Evolutionary conservation across 176 grass and related monocot species (phyloP).

Genomic region (Oryza glumipatula): DNA sequence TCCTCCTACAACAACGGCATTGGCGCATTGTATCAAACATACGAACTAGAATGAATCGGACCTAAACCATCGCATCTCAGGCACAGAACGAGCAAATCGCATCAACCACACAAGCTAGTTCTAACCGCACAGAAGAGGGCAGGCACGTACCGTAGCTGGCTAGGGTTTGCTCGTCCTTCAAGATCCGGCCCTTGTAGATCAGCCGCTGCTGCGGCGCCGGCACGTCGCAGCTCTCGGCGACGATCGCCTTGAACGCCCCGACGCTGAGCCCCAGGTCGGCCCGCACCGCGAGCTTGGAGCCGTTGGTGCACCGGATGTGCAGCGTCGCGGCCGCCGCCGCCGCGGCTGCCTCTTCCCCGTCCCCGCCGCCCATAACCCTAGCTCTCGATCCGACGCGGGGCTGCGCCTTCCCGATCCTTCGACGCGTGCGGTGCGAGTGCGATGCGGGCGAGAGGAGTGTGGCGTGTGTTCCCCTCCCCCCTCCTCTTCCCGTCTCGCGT

Average conservation of each 20-base stretch:
- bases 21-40: constrained; percentile 33
- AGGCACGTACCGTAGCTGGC: constrained; percentile 57
- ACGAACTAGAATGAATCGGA: background rate
- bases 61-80: background rate
- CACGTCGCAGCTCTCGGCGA: constrained; percentile 64
- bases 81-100: background rate
- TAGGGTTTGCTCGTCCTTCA: constrained; percentile 75
- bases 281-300: constrained; percentile 62
- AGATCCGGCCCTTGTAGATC: constrained; percentile 79
- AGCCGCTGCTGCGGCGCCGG: constrained; percentile 68
- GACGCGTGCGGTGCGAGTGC: background rate
- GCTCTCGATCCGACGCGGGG: constrained; percentile 30
- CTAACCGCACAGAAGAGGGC: background rate
- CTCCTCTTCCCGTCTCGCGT: background rate
- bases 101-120: background rate
- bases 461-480: background rate
- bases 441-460: background rate
- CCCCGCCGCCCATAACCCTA: constrained; percentile 56
- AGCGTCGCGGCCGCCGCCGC: constrained; percentile 39
- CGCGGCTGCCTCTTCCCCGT: constrained; percentile 10
- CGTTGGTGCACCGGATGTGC: constrained; percentile 64
- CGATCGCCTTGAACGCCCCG: constrained; percentile 55
- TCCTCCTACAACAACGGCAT: background rate
- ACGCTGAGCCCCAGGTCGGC: constrained; percentile 53
- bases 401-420: constrained; percentile 8